phyloP scores from a whole-genome alignment of 352 stramenopile species.

The Phytopythium cucurbitacearum region DNA sequence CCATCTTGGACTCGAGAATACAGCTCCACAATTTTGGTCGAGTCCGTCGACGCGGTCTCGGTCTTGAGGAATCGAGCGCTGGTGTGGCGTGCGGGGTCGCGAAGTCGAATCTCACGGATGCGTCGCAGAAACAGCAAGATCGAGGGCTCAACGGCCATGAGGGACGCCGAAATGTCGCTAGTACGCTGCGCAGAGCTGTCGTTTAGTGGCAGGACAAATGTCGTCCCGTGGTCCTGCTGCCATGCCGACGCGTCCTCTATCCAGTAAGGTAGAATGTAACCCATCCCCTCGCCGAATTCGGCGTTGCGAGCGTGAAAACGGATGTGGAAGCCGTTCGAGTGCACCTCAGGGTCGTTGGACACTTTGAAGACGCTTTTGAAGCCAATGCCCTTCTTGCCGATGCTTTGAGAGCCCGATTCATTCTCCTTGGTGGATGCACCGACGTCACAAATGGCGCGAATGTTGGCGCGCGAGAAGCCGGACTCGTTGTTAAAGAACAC shows the following conservation, averaged over 20 bases:
- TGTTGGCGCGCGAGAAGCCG: conserved; percentile 70
- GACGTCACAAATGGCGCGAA: conserved; percentile 85
- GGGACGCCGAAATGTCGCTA: conserved; percentile 54
- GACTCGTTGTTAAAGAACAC: conserved; percentile 85
- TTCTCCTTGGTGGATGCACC: conserved; percentile 75
- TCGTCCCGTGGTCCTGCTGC: conserved; percentile 44
- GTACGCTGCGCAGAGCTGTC: conserved; percentile 29
- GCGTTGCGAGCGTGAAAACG: conserved; percentile 66
- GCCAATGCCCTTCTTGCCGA: conserved; percentile 89
- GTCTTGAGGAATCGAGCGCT: conserved; percentile 46
- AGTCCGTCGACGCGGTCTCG: conserved; percentile 12
- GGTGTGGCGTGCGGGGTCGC: conserved; percentile 29
- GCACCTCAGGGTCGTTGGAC: conserved; percentile 73
- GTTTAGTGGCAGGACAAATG: conserved; percentile 77
- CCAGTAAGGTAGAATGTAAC: conserved; percentile 83
- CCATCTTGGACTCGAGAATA: conserved; percentile 23
- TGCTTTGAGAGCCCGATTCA: conserved; percentile 38
- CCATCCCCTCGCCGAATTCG: conserved; percentile 39
- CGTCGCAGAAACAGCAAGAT: conserved; percentile 76
- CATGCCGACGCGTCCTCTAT: conserved; percentile 43
- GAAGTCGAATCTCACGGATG: conserved; percentile 59
- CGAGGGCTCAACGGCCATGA: conserved; percentile 70
- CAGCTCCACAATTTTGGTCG: conserved; percentile 26
- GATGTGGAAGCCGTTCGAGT: conserved; percentile 87
- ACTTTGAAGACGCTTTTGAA: conserved; percentile 93